Evolutionary conservation across 306 rosid genomes (phyloP).

Genomic region (Fragaria vesca): DNA sequence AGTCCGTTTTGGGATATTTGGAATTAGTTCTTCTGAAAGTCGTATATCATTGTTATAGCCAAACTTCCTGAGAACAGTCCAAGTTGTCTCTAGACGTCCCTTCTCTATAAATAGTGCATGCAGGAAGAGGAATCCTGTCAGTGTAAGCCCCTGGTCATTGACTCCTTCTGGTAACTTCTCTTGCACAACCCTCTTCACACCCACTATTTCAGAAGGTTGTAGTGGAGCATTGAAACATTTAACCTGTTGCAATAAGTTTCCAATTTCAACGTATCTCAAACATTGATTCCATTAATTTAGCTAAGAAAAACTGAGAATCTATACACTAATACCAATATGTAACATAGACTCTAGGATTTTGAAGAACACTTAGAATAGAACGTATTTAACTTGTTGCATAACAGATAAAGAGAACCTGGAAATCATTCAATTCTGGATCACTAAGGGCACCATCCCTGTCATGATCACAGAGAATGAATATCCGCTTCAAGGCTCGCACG

Average conservation of each 20-base stretch:
- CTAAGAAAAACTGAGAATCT: background rate
- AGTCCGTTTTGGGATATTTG: slow-evolving; percentile 55
- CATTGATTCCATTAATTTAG: background rate
- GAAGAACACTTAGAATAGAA: background rate
- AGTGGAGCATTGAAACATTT: slow-evolving; percentile 97
- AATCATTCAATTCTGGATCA: slow-evolving; percentile 58
- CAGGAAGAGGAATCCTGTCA: slow-evolving; percentile 95
- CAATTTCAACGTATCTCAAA: slow-evolving; percentile 21
- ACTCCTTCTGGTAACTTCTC: slow-evolving; percentile 93
- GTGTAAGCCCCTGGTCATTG: slow-evolving; percentile 91
- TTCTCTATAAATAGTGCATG: slow-evolving; percentile 96
- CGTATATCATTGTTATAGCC: slow-evolving; percentile 93
- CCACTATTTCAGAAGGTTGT: slow-evolving; percentile 91
- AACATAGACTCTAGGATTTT: background rate
- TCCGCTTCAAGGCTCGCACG: slow-evolving; percentile 88
- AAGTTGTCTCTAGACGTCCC: slow-evolving; percentile 97
- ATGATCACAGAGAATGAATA: slow-evolving; percentile 91
- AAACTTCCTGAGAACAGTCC: slow-evolving; percentile 96
- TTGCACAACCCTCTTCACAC: slow-evolving; percentile 90
- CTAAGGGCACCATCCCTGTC: slow-evolving; percentile 89
- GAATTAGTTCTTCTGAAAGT: slow-evolving; percentile 78
- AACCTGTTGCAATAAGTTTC: slow-evolving; percentile 56
- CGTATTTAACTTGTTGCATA: background rate
- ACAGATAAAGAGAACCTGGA: slow-evolving; percentile 38
- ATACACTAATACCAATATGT: background rate